These are phyloP conservation scores for Baudoinia panamericana DNA, from an alignment of 495 filamentous ascomycete genomes.

Conservation along the genomic window DNA sequence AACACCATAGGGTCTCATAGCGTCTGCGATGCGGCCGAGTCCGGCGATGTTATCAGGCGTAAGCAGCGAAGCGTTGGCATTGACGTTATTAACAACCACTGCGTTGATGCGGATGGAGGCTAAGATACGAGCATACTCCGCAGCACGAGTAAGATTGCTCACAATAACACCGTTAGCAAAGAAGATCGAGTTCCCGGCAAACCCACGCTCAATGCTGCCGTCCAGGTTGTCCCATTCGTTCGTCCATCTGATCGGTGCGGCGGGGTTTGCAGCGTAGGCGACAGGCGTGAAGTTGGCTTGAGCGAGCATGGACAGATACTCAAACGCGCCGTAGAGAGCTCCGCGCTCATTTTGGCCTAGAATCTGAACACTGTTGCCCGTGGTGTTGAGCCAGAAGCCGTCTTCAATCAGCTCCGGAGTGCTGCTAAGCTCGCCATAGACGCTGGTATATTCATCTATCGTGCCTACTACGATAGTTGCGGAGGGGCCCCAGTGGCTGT, in stretches of 20 bases:
- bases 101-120: slow-evolving; percentile 56
- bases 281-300: slow-evolving; percentile 47
- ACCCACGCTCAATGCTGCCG: slow-evolving; percentile 56
- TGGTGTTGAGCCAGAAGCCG: slow-evolving; percentile 47
- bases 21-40: slow-evolving; percentile 48
- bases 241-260: slow-evolving; percentile 52
- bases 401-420: slow-evolving; percentile 41
- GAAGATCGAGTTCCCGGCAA: slow-evolving; percentile 57
- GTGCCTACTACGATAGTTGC: slow-evolving; percentile 46
- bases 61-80: slow-evolving; percentile 48
- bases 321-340: slow-evolving; percentile 55
- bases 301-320: slow-evolving; percentile 51
- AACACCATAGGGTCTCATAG: slow-evolving; percentile 53
- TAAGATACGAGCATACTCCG: slow-evolving; percentile 53
- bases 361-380: slow-evolving; percentile 39
- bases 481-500: slow-evolving; percentile 20
- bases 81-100: slow-evolving; percentile 60
- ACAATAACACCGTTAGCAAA: slow-evolving; percentile 43
- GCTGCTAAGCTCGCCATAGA: slow-evolving; percentile 23
- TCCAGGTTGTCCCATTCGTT: slow-evolving; percentile 68
- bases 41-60: slow-evolving; percentile 45
- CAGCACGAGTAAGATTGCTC: slow-evolving; percentile 43
- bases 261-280: slow-evolving; percentile 42
- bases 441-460: slow-evolving; percentile 35
- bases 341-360: slow-evolving; percentile 56